Conservation (phyloP, 2,329 filamentous ascomycete species). For the Fonsecaea monophora region DNA sequence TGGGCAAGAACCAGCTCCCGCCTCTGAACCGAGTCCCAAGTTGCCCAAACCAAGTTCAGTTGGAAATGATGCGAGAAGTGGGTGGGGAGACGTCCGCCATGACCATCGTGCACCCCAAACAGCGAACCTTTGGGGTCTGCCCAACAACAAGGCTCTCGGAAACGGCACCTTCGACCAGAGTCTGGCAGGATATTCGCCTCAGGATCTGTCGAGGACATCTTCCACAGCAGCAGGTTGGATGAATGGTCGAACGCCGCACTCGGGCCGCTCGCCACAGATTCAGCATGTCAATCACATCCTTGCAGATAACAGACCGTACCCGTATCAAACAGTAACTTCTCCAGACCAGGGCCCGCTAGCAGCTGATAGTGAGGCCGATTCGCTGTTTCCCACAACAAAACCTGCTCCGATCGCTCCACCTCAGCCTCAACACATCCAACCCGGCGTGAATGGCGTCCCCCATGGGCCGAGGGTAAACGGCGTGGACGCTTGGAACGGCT, state of each 20-base stretch:
- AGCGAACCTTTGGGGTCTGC: slow-evolving; percentile 65
- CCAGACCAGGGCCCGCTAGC: slow-evolving; percentile 48
- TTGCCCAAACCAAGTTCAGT: slow-evolving; percentile 33
- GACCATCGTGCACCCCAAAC: slow-evolving; percentile 47
- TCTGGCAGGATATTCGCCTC: slow-evolving; percentile 57
- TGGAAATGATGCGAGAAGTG: slow-evolving; percentile 33
- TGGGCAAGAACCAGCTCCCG: slow-evolving; percentile 19
- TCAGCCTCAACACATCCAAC: slow-evolving; percentile 43
- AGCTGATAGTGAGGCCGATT: slow-evolving; percentile 45
- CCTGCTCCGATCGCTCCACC: slow-evolving; percentile 58
- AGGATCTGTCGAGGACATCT: slow-evolving; percentile 53
- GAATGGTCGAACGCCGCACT: slow-evolving; percentile 39
- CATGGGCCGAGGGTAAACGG: slow-evolving; percentile 43
- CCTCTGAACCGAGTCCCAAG: slow-evolving; percentile 35
- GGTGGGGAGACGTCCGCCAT: slow-evolving; percentile 42
- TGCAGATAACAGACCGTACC: slow-evolving; percentile 45
- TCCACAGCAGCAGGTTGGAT: slow-evolving; percentile 48
- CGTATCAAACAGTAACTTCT: slow-evolving; percentile 42
- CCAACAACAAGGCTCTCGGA: slow-evolving; percentile 64
- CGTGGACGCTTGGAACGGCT: slow-evolving; percentile 53
- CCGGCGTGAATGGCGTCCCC: slow-evolving; percentile 35
- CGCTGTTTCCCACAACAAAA: slow-evolving; percentile 49
- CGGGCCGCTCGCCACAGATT: slow-evolving; percentile 39
- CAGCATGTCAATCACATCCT: slow-evolving; percentile 39
- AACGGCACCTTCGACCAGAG: slow-evolving; percentile 68